Percentiles rank a stretch among this genome's conserved stretches.
Evolutionary conservation across 495 filamentous ascomycete species (phyloP).

Genomic region (Darksidea phi): DNA sequence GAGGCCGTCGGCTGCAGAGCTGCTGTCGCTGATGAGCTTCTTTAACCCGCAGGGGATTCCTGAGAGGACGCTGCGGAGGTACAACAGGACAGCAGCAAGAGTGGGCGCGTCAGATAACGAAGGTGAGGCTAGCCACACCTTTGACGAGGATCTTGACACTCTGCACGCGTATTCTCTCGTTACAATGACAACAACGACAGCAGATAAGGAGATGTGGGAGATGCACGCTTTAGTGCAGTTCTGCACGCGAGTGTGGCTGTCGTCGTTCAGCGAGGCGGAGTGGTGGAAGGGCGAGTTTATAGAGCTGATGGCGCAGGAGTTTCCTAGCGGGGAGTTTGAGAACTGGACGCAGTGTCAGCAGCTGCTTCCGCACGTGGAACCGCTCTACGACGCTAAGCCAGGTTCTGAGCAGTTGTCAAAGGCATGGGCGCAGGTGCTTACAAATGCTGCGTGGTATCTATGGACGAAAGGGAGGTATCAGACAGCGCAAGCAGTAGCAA

Average conservation of each 20-base stretch:
- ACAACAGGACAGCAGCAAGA: too few species aligned
- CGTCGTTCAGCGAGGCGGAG: not conserved
- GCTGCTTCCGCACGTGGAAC: slow-evolving; percentile 13
- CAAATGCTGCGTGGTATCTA: slow-evolving; percentile 18
- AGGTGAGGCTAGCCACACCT: too few species aligned
- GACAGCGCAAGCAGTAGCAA: not conserved
- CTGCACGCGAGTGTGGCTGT: slow-evolving; percentile 13
- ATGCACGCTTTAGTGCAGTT: slow-evolving; percentile 21
- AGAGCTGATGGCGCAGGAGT: slow-evolving; percentile 13
- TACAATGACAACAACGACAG: not conserved
- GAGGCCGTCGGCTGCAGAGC: slow-evolving; percentile 26
- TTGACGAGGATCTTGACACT: too few species aligned
- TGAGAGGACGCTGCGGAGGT: not conserved
- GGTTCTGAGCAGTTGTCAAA: not conserved
- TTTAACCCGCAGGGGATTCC: slow-evolving; percentile 35
- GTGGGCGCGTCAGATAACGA: too few species aligned
- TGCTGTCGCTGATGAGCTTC: slow-evolving; percentile 36
- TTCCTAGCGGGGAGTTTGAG: slow-evolving; percentile 11
- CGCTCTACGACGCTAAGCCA: not conserved
- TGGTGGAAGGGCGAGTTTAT: slow-evolving; percentile 3
- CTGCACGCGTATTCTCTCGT: too few species aligned
- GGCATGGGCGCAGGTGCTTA: slow-evolving; percentile 19
- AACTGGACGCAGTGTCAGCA: slow-evolving; percentile 25
- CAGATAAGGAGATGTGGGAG: slow-evolving; percentile 7
- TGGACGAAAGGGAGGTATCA: not conserved